phyloP scores from a whole-genome alignment of 176 grass and related monocot species.

The Phoenix dactylifera region DNA sequence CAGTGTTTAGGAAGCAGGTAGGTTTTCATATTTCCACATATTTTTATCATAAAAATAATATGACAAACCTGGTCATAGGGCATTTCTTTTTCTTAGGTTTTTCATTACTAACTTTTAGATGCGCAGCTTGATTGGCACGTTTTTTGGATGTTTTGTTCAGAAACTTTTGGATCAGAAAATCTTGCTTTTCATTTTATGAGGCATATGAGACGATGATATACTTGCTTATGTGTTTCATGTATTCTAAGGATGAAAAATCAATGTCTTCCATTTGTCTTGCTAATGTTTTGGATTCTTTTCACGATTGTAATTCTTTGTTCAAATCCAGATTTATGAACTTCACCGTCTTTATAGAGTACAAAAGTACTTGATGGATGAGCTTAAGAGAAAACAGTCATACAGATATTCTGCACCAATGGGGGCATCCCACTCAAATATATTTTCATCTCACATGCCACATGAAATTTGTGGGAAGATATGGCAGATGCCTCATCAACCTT shows the following conservation, averaged over 20 bases:
- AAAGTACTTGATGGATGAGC: slow-evolving; percentile 60
- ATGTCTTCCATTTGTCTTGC: background rate
- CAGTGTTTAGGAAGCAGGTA: slow-evolving; percentile 82
- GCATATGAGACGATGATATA: too few species aligned
- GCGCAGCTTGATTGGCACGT: too few species aligned
- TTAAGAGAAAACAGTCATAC: slow-evolving; percentile 37
- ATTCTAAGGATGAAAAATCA: too few species aligned
- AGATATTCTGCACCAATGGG: slow-evolving; percentile 17
- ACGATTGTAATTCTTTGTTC: slow-evolving; percentile 5
- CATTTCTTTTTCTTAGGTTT: background rate
- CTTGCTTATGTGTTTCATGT: too few species aligned
- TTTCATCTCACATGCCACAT: slow-evolving; percentile 46
- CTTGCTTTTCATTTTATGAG: too few species aligned
- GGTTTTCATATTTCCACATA: slow-evolving; percentile 8
- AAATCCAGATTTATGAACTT: slow-evolving; percentile 74
- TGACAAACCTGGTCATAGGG: background rate
- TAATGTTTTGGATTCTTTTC: slow-evolving; percentile 13
- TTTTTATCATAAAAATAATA: background rate
- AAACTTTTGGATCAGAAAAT: too few species aligned
- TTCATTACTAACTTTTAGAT: background rate
- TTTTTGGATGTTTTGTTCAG: too few species aligned
- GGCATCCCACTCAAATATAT: slow-evolving; percentile 57
- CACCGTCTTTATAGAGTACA: slow-evolving; percentile 88
- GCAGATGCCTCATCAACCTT: slow-evolving; percentile 26
- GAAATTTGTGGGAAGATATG: slow-evolving; percentile 29